Conservation (phyloP, 805 yeast genomes). For the Saturnispora sekii region DNA sequence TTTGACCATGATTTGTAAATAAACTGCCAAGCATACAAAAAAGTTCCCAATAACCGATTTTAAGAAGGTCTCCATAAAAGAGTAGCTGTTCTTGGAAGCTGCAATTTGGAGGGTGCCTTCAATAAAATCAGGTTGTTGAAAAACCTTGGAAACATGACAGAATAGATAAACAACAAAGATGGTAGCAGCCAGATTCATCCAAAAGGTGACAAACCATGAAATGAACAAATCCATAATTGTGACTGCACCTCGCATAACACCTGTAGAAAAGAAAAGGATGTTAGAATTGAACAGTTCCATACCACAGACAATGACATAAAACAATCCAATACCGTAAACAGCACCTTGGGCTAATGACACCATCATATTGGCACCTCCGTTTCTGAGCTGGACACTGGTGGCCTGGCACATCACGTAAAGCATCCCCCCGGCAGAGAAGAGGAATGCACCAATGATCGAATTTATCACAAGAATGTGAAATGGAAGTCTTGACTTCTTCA, state of each 20-base stretch:
- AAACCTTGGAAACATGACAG: conserved; percentile 45
- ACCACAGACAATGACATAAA: conserved; percentile 67
- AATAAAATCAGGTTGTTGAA: conserved; percentile 32
- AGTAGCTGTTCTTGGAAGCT: conserved; percentile 30
- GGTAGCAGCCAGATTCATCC: conserved; percentile 55
- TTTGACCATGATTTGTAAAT: conserved; percentile 67
- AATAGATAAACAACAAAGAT: conserved; percentile 59
- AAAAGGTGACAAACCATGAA: conserved; percentile 59
- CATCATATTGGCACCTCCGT: conserved; percentile 39
- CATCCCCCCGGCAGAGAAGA: conserved; percentile 70
- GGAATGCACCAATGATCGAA: conserved; percentile 58
- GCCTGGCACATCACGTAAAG: conserved; percentile 48
- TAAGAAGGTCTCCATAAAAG: conserved; percentile 57
- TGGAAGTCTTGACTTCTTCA: conserved; percentile 69
- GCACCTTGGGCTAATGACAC: conserved; percentile 48
- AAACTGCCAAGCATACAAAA: conserved; percentile 65
- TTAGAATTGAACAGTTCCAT: conserved; percentile 70
- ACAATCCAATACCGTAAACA: conserved; percentile 61
- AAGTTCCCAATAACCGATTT: conserved; percentile 72
- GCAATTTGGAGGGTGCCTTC: conserved; percentile 41
- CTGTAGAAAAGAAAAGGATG: conserved; percentile 61
- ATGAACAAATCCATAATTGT: conserved; percentile 50
- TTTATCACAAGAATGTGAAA: conserved; percentile 51
- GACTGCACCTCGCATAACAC: conserved; percentile 60
- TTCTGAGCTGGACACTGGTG: conserved; percentile 34